Evolutionary conservation across 2,329 filamentous ascomycete species (phyloP), one percentile per base, ranked within the genome.

Genomic region (Aureobasidium sp.): DNA sequence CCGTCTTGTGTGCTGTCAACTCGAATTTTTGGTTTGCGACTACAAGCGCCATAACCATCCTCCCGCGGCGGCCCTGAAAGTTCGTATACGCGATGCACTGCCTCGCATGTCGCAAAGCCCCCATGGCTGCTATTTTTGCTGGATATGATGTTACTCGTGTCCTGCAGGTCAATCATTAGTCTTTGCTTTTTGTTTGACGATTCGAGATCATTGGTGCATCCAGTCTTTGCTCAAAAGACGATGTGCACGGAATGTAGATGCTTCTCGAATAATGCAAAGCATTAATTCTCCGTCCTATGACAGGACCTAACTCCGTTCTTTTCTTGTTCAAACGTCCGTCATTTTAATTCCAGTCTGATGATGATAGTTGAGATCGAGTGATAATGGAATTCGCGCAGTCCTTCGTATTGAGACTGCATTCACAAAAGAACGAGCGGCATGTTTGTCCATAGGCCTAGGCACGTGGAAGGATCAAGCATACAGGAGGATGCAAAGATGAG

Each of bases 1-100:
- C 53, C 54, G 54, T 48, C 29, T 21, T 29, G 44, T 27, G 54
- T 7, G 41, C 29, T 55, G 37, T 55, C 53, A 55, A 45, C 8
- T 44, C 39, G 39, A 14, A 10, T 45, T 55, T 44, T 44, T 34
- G 41, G 27, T 55, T 55, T 36, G 53, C 27, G 41, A 30, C 39
- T 55, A 55, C 53, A 55, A 44, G 53, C 53, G 53, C 53, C 53
- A 55, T 39, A 27, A 27, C n/a, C 44, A 13, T 55, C n/a, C 41
- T 44, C 25, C 39, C 39, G 53, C 39, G 50, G 50, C 32, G n/a
- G 11, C 30, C 29, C 14, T 34, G 39, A 27, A 47, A 34, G 16
- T n/a, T 55, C 53, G 53, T 45, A 29, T 55, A 16, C 34, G 53
- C n/a, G 30, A 55, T 44, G 53, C 53, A 55, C n/a, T 55, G 51